Conservation (phyloP, 169 alveolate genomes). For the Plasmodium vivax region DNA sequence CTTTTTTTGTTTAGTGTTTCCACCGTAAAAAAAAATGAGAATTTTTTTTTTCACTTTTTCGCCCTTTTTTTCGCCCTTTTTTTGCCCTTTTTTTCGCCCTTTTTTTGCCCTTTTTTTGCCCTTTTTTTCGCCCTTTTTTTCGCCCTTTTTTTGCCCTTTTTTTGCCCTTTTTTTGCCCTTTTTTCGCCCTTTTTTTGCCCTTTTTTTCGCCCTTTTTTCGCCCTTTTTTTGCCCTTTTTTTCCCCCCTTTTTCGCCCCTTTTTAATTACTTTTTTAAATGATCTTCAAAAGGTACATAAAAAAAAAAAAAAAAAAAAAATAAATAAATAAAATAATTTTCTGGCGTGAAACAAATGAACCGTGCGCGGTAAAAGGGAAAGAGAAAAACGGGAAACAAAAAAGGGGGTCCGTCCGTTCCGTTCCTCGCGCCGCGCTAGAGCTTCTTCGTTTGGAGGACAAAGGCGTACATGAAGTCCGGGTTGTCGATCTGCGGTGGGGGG, state of each 20-base stretch:
- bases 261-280: neutral
- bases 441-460: constrained; percentile 49
- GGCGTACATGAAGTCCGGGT: constrained; percentile 42
- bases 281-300: neutral
- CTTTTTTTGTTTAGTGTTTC: neutral
- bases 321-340: neutral
- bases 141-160: too few species aligned
- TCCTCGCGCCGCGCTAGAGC: neutral
- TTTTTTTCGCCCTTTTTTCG: too few species aligned
- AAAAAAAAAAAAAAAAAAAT: neutral
- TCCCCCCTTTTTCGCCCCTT: neutral
- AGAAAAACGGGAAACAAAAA: neutral
- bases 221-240: neutral
- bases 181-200: neutral
- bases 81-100: too few species aligned
- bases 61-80: too few species aligned
- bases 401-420: neutral
- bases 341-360: neutral
- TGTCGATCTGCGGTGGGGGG: constrained; percentile 16
- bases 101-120: too few species aligned
- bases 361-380: neutral
- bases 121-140: too few species aligned
- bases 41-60: too few species aligned
- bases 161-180: too few species aligned
- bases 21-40: neutral